These are phyloP conservation scores for Usnea hakonensis DNA, from an alignment of 495 filamentous ascomycete species.

Conservation along the genomic window DNA sequence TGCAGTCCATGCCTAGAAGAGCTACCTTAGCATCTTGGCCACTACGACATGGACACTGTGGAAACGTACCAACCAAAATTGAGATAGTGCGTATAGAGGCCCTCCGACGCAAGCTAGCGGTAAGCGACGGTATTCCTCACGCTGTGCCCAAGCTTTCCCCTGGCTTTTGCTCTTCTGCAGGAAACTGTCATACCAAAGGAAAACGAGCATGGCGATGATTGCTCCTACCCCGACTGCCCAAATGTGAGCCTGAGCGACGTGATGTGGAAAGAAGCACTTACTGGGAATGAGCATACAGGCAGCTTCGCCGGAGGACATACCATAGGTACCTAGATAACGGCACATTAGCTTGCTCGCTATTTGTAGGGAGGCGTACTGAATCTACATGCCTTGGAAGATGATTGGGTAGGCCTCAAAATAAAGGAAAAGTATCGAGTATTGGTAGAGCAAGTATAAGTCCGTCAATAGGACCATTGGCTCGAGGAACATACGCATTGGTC, in stretches of 20 bases:
- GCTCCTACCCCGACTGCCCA: slow-evolving; percentile 31
- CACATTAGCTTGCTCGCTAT: neutral
- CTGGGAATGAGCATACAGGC: slow-evolving; percentile 34
- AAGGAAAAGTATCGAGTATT: slow-evolving; percentile 58
- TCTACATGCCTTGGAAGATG: slow-evolving; percentile 42
- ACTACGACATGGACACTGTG: neutral
- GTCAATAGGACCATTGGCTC: slow-evolving; percentile 50
- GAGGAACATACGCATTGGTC: slow-evolving; percentile 47
- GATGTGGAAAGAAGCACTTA: slow-evolving; percentile 20
- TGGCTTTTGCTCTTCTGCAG: slow-evolving; percentile 32
- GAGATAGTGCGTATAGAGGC: slow-evolving; percentile 33
- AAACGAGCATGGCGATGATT: slow-evolving; percentile 29
- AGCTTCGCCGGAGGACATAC: slow-evolving; percentile 32
- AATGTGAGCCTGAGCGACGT: too few relatives aligned
- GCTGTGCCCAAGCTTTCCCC: slow-evolving; percentile 31
- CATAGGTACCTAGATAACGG: slow-evolving; percentile 27
- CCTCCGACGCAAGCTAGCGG: slow-evolving; percentile 38
- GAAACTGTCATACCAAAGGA: slow-evolving; percentile 36
- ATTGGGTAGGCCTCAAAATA: slow-evolving; percentile 51
- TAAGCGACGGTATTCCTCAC: slow-evolving; percentile 36
- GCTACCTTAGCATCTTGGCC: slow-evolving; percentile 8
- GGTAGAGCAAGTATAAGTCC: slow-evolving; percentile 48
- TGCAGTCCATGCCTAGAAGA: slow-evolving; percentile 45
- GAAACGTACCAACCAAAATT: slow-evolving; percentile 30
- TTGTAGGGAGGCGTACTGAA: neutral